phyloP scores from a whole-genome alignment of 2,329 filamentous ascomycete species.

The Ascochyta fabae region DNA sequence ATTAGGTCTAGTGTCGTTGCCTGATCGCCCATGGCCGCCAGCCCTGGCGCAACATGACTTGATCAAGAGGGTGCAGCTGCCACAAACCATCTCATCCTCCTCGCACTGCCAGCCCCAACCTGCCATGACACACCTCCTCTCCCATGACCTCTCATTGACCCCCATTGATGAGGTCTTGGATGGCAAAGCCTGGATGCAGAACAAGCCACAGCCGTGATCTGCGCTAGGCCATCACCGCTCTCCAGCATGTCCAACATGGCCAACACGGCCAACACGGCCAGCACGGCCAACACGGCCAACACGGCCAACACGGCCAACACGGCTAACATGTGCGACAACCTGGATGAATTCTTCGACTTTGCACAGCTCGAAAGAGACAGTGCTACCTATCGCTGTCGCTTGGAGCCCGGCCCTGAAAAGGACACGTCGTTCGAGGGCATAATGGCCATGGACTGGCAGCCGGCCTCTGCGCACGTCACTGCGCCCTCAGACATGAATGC shows the following conservation, averaged over 20 bases:
- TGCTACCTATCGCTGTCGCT: constrained; percentile 6
- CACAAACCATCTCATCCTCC: constrained; percentile 6
- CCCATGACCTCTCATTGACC: neutral
- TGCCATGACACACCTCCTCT: constrained; percentile 2
- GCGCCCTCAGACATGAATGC: neutral
- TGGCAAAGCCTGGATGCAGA: neutral
- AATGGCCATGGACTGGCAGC: constrained; percentile 38
- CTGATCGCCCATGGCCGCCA: neutral
- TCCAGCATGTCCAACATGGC: too few relatives aligned
- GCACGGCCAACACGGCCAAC: neutral
- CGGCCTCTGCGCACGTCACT: neutral
- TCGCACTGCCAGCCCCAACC: neutral
- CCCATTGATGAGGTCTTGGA: neutral
- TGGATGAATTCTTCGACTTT: constrained; percentile 48
- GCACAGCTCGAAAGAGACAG: constrained; percentile 34
- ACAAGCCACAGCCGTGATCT: neutral
- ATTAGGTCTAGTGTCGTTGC: constrained; percentile 8
- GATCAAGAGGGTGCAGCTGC: constrained; percentile 13
- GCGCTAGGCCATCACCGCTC: neutral
- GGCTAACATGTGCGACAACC: constrained; percentile 22
- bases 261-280: neutral
- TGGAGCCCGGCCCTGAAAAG: neutral
- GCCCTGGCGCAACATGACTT: constrained; percentile 4
- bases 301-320: neutral
- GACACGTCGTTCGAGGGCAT: constrained; percentile 8